Conservation (phyloP, 345 rosid genomes). For the Populus simonii region DNA sequence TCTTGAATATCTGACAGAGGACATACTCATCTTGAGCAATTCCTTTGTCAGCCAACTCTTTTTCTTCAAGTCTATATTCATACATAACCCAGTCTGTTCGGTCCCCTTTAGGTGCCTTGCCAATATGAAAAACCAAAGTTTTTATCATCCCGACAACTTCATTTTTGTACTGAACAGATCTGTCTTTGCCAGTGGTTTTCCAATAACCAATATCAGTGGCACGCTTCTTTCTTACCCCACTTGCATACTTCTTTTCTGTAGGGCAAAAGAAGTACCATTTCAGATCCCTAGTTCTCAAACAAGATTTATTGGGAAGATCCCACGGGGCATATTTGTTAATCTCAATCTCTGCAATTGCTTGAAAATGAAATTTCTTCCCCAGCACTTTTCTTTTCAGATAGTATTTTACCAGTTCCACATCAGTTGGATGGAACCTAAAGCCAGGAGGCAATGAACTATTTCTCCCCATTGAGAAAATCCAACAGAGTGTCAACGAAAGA, state of each 20-base stretch:
- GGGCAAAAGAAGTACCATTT: conserved; percentile 90
- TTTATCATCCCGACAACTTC: conserved; percentile 55
- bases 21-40: conserved; percentile 54
- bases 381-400: conserved; percentile 65
- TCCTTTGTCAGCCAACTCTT: conserved; percentile 32
- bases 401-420: conserved; percentile 62
- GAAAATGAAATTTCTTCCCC: conserved; percentile 35
- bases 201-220: conserved; percentile 59
- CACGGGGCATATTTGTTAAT: conserved; percentile 67
- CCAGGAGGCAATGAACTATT: conserved; percentile 52
- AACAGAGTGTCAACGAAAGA: not conserved
- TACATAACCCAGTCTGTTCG: conserved; percentile 89
- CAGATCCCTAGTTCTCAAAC: conserved; percentile 45
- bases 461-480: conserved; percentile 38
- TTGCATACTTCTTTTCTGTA: conserved; percentile 50
- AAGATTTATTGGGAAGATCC: conserved; percentile 51
- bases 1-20: conserved; percentile 50
- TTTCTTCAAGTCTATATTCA: conserved; percentile 60
- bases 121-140: conserved; percentile 58
- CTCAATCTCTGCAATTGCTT: conserved; percentile 55
- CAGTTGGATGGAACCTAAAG: conserved; percentile 79
- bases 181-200: conserved; percentile 78
- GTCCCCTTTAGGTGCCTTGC: conserved; percentile 44
- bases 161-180: conserved; percentile 36
- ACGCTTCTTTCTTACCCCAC: conserved; percentile 44